phyloP scores from a whole-genome alignment of 2,329 filamentous ascomycete genomes.

The Exophiala xenobiotica region DNA sequence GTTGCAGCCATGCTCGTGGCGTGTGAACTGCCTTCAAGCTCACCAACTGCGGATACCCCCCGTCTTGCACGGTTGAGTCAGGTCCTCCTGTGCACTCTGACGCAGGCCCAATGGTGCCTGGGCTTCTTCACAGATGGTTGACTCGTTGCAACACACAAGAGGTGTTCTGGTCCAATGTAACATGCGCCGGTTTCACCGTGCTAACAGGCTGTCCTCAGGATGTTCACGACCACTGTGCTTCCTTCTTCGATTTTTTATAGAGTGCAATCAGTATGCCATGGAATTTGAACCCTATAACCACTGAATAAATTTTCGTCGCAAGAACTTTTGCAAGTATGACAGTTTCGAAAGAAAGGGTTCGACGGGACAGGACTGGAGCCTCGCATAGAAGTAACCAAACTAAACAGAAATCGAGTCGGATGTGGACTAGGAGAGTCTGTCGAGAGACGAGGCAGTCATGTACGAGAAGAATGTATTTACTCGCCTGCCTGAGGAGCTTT shows the following conservation, averaged over 20 bases:
- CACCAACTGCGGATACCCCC: not conserved
- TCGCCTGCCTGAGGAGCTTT: not conserved
- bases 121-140: not conserved
- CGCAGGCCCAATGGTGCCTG: not conserved
- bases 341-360: not conserved
- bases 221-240: not conserved
- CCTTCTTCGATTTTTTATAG: not conserved
- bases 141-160: not conserved
- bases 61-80: not conserved
- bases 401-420: constrained; percentile 5
- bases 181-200: not conserved
- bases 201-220: not conserved
- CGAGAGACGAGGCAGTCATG: constrained; percentile 5
- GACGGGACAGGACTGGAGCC: not conserved
- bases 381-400: not conserved
- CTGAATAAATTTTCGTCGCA: not conserved
- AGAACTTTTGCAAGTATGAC: not conserved
- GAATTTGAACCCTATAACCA: not conserved
- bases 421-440: constrained; percentile 1
- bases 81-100: not conserved
- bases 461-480: constrained; percentile 4
- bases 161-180: not conserved
- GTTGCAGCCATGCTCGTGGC: constrained; percentile 1
- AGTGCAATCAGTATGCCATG: not conserved
- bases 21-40: not conserved